Evolutionary conservation across 345 rosid genomes (phyloP).

Genomic region (Eucalyptus pumila): DNA sequence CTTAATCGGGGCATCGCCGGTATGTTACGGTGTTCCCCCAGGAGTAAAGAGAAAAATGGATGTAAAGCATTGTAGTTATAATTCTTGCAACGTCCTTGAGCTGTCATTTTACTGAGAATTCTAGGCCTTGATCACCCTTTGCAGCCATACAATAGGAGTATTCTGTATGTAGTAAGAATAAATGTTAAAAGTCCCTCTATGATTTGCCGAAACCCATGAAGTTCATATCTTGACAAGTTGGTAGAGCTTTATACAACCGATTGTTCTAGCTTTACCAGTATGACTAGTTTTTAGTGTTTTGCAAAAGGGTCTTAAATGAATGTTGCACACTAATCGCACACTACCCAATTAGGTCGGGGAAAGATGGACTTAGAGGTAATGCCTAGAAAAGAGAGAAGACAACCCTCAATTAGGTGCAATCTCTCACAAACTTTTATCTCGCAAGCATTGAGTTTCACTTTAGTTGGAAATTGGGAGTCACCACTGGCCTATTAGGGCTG

Average conservation of each 20-base stretch:
- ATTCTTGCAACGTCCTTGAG: neutral
- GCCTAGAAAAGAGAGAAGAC: too few relatives aligned
- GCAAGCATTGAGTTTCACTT: too few relatives aligned
- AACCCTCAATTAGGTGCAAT: too few relatives aligned
- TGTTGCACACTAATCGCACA: too few relatives aligned
- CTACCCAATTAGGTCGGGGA: too few relatives aligned
- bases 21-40: conserved; percentile 87
- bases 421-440: too few relatives aligned
- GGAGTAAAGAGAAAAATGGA: conserved; percentile 42
- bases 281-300: neutral
- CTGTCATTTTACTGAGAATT: neutral
- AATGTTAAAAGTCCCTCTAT: neutral
- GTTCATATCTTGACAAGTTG: neutral
- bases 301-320: too few relatives aligned
- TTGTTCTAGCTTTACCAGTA: neutral
- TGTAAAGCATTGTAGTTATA: neutral
- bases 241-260: neutral
- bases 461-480: too few relatives aligned
- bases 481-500: too few relatives aligned
- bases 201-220: neutral
- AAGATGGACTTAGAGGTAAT: too few relatives aligned
- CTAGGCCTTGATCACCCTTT: neutral
- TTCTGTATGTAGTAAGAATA: neutral
- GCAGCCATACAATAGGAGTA: neutral
- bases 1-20: conserved; percentile 86